phyloP scores from a whole-genome alignment of 2,329 filamentous ascomycete genomes.

The Trichoderma cornu-damae region DNA sequence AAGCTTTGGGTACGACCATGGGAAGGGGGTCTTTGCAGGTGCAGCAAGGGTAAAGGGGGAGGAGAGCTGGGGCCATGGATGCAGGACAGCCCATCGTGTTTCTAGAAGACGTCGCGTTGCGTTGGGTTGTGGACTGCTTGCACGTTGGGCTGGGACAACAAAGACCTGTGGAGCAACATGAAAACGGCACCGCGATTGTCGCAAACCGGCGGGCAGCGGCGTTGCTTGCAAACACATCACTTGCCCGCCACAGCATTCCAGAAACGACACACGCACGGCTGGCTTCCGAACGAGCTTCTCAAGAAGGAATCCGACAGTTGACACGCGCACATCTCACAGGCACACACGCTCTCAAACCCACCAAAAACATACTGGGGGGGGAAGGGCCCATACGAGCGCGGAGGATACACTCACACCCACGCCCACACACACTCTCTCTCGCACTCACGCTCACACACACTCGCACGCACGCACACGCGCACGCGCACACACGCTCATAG shows the following conservation, averaged over 20 bases:
- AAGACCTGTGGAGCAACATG: constrained; percentile 14
- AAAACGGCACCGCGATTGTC: constrained; percentile 5
- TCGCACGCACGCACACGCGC: background rate
- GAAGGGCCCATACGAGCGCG: background rate
- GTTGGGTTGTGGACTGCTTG: constrained; percentile 18
- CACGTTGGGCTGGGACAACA: constrained; percentile 18
- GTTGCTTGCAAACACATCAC: constrained; percentile 18
- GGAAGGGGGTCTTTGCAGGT: constrained; percentile 16
- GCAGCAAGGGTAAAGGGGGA: constrained; percentile 14
- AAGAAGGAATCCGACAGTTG: constrained; percentile 3
- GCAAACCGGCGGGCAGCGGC: constrained; percentile 13
- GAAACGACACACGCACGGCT: constrained; percentile 1
- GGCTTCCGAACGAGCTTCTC: constrained; percentile 5
- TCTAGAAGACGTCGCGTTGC: constrained; percentile 18
- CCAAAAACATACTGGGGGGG: background rate
- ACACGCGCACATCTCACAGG: constrained; percentile 8
- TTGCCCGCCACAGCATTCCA: constrained; percentile 16
- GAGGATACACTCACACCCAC: background rate
- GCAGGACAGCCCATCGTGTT: constrained; percentile 17
- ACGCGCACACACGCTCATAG: background rate
- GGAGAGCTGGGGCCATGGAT: constrained; percentile 2
- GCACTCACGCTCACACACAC: constrained; percentile 2
- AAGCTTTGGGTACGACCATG: constrained; percentile 11
- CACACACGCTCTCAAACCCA: background rate
- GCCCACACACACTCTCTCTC: background rate